Evolutionary conservation across 495 filamentous ascomycete species (phyloP).

Genomic region (Neurospora sp.): DNA sequence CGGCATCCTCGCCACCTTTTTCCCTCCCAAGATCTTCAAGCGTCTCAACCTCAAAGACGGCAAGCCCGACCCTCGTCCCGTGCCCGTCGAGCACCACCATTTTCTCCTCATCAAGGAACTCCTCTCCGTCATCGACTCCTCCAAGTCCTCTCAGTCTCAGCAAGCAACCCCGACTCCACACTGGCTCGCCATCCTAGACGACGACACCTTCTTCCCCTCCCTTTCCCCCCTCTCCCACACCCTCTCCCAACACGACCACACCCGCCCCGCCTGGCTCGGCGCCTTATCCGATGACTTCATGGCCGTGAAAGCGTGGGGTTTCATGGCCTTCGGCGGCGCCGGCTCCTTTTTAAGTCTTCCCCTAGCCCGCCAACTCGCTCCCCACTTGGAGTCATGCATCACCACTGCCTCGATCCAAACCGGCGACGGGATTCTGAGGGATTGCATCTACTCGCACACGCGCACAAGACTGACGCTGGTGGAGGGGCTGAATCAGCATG

Average conservation of each 20-base stretch:
- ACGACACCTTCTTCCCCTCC: constrained; percentile 66
- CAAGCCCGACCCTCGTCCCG: not conserved
- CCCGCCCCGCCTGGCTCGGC: constrained; percentile 47
- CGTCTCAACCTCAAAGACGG: constrained; percentile 12
- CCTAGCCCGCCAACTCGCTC: constrained; percentile 42
- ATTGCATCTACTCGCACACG: constrained; percentile 50
- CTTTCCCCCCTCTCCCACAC: constrained; percentile 44
- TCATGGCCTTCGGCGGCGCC: constrained; percentile 60
- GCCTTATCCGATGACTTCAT: constrained; percentile 53
- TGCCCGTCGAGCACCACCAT: constrained; percentile 46
- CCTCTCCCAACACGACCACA: constrained; percentile 38
- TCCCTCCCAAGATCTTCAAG: constrained; percentile 33
- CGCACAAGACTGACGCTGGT: constrained; percentile 47
- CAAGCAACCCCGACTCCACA: constrained; percentile 36
- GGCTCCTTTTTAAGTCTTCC: constrained; percentile 56
- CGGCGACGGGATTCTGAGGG: constrained; percentile 52
- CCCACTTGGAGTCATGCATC: constrained; percentile 45
- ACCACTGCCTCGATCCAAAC: constrained; percentile 38
- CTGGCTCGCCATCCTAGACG: constrained; percentile 60
- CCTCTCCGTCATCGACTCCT: constrained; percentile 22
- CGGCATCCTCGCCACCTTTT: constrained; percentile 44
- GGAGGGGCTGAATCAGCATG: constrained; percentile 53
- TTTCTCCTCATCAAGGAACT: constrained; percentile 53
- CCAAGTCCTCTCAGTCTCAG: not conserved
- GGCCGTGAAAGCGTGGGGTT: constrained; percentile 49